Evolutionary conservation across 2,329 filamentous ascomycete genomes (phyloP), one percentile per base, ranked within the genome.

Genomic region (Aureobasidium sp.): DNA sequence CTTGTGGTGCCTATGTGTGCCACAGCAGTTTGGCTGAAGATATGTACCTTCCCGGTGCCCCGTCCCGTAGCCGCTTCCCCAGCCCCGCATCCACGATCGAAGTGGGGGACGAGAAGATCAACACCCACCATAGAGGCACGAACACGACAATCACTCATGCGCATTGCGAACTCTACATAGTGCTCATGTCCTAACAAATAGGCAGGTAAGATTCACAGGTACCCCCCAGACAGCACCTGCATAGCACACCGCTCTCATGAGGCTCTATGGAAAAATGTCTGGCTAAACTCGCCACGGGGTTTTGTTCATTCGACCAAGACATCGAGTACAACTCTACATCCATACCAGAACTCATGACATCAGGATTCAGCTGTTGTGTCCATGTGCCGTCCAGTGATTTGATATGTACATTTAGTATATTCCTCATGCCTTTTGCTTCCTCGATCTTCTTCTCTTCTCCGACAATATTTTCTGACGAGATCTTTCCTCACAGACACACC

Each of bases 311-410:
- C 37, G 50, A 39, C 54, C 41, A 58, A 37, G 30, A 58, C 54
- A 6, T 48, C 54, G 25, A 30, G 32, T 58, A 58, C 54, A n/a
- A 48, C 30, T 59, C 44, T 49, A 50, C 34, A 48, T 39, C 47
- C 15, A 59, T 42, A 50, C 3, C 44, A 36, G 34, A 16, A n/a
- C 13, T 50, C 27, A 34, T 59, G 57, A 59, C 57, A 59, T 59
- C 57, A 59, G 57, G 32, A 41, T 48, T 36, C 29, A 47, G 54
- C 54, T 59, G 44, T 9, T 50, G 44, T 50, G 25, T 25, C 16
- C 21, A 44, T 59, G 57, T 49, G 45, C 57, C 44, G 36, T 50
- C 2, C 42, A 25, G 32, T n/a, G 9, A 59, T 32, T 7, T 13
- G 10, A 37, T 11, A 37, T 37, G n/a, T 16, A n/a, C 21, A 32